Conservation (phyloP, 164 flowering plant species). For the Paratinospora sagittata region DNA sequence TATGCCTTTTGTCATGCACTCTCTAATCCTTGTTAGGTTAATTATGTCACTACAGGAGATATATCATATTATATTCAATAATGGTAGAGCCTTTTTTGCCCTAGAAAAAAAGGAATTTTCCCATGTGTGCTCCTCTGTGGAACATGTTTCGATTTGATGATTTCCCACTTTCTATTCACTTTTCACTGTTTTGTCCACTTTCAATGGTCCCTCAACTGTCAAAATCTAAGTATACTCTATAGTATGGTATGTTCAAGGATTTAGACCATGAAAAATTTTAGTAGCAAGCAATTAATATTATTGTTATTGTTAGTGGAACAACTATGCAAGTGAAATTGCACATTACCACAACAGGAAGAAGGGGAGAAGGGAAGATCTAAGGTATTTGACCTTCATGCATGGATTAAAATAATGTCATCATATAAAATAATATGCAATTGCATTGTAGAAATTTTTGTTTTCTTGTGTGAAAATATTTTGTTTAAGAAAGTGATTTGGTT, state of each 20-base stretch:
- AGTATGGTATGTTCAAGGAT: not conserved
- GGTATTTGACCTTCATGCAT: too few species aligned
- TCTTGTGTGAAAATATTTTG: too few species aligned
- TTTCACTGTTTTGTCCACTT: not conserved
- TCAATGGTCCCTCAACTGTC: not conserved
- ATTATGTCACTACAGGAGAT: not conserved
- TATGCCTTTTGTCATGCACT: not conserved
- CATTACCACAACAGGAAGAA: too few species aligned
- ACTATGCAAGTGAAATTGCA: not conserved
- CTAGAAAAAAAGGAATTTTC: not conserved
- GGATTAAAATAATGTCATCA: too few species aligned
- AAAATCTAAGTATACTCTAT: not conserved
- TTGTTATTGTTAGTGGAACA: not conserved
- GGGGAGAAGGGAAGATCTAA: too few species aligned
- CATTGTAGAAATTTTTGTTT: too few species aligned
- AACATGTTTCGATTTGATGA: not conserved
- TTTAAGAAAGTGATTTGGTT: too few species aligned
- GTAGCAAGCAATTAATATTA: too few species aligned
- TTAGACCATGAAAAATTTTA: too few species aligned
- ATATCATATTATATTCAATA: not conserved
- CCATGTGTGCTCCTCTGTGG: slow-evolving; percentile 1
- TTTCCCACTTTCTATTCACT: not conserved
- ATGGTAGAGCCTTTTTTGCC: not conserved
- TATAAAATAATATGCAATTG: too few species aligned
- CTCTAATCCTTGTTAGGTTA: not conserved